phyloP scores from a whole-genome alignment of 2,329 filamentous ascomycete genomes.

The Juglanconis sp. region DNA sequence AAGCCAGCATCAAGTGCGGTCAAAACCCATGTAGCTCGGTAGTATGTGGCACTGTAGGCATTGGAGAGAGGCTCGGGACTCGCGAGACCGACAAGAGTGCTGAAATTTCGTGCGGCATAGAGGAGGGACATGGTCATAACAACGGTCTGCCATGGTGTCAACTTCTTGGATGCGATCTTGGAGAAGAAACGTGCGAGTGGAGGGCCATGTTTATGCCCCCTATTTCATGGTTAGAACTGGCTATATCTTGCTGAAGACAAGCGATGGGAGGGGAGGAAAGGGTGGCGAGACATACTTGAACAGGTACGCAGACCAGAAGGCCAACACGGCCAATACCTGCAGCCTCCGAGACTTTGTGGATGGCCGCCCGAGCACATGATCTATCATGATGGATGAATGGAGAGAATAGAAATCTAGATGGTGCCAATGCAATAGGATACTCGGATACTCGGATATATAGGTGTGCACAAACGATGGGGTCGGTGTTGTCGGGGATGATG shows the following conservation, averaged over 20 bases:
- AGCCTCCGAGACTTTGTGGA: constrained; percentile 89
- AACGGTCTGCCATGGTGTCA: constrained; percentile 88
- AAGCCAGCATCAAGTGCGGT: constrained; percentile 95
- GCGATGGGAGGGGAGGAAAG: constrained; percentile 2
- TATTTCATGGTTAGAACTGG: constrained; percentile 31
- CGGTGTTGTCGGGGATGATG: neutral
- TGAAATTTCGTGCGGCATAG: constrained; percentile 89
- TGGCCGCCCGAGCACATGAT: constrained; percentile 88
- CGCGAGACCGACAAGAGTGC: constrained; percentile 84
- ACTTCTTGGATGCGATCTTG: constrained; percentile 60
- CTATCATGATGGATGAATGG: constrained; percentile 51
- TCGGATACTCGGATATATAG: neutral
- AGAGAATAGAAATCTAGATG: neutral
- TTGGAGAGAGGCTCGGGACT: constrained; percentile 91
- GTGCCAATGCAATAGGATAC: neutral
- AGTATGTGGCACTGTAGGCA: constrained; percentile 89
- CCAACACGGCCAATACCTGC: constrained; percentile 85
- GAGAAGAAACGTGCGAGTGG: constrained; percentile 71
- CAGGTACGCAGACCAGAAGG: constrained; percentile 87
- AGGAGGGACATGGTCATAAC: constrained; percentile 86
- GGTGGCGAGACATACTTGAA: constrained; percentile 53
- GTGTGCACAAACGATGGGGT: neutral
- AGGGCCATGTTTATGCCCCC: constrained; percentile 86
- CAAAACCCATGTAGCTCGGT: constrained; percentile 93
- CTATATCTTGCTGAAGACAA: constrained; percentile 12